Percentiles rank a stretch among this genome's conserved stretches.
Evolutionary conservation across 805 yeast species (phyloP).

Genomic region (Spathaspora gorwiae): DNA sequence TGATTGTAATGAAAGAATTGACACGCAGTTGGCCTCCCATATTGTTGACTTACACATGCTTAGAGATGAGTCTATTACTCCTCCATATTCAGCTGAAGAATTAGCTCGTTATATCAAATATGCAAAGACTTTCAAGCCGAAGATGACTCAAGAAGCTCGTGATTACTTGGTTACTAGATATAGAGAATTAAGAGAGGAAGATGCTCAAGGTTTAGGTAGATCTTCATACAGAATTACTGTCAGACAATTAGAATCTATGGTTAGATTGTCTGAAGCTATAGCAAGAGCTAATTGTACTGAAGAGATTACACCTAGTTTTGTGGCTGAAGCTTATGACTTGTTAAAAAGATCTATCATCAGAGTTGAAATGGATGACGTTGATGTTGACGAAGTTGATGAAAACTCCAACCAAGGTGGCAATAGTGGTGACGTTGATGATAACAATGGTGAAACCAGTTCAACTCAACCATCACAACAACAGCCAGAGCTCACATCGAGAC

Average conservation of each 20-base stretch:
- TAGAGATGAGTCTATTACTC: constrained; percentile 82
- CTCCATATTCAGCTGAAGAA: constrained; percentile 87
- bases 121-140: constrained; percentile 90
- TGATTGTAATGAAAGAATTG: constrained; percentile 88
- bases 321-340: constrained; percentile 88
- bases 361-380: constrained; percentile 91
- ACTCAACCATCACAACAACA: constrained; percentile 5
- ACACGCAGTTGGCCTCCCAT: constrained; percentile 85
- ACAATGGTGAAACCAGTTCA: constrained; percentile 4
- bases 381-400: constrained; percentile 64
- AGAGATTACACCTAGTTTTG: constrained; percentile 76
- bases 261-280: constrained; percentile 90
- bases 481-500: constrained; percentile 30
- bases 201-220: constrained; percentile 82
- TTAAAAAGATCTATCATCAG: constrained; percentile 87
- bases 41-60: constrained; percentile 90
- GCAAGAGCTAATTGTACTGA: constrained; percentile 96
- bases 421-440: constrained; percentile 14
- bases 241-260: constrained; percentile 92
- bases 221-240: constrained; percentile 93
- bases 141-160: constrained; percentile 76
- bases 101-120: constrained; percentile 82
- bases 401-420: constrained; percentile 7
- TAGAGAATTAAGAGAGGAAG: constrained; percentile 82
- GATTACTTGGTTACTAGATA: constrained; percentile 71